Conservation (phyloP, 108 stramenopile genomes). For the Cyclotella distinguenda region DNA sequence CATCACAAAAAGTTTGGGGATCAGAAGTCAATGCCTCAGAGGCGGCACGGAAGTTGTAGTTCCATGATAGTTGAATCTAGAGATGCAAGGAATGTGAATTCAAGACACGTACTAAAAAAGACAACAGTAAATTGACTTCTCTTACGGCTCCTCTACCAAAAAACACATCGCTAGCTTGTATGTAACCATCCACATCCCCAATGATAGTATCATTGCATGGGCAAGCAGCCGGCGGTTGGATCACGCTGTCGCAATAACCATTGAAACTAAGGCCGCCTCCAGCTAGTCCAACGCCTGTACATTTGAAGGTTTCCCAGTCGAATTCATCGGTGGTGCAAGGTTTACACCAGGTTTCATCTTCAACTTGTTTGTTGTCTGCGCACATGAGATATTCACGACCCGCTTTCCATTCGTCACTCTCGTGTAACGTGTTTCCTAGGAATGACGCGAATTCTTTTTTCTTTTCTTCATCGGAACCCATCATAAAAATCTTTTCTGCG, state of each 20-base stretch:
- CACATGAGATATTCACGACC: constrained; percentile 44
- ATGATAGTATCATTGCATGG: constrained; percentile 27
- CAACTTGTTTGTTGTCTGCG: constrained; percentile 36
- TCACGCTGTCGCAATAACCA: constrained; percentile 37
- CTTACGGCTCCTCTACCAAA: constrained; percentile 47
- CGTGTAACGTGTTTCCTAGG: constrained; percentile 37
- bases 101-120: background rate
- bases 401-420: constrained; percentile 45
- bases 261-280: constrained; percentile 45
- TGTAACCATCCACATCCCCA: constrained; percentile 33
- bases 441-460: constrained; percentile 41
- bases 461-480: constrained; percentile 37
- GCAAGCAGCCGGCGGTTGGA: constrained; percentile 41
- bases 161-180: constrained; percentile 36
- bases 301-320: constrained; percentile 47
- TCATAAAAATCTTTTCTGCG: constrained; percentile 49
- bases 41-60: constrained; percentile 43
- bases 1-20: constrained; percentile 40
- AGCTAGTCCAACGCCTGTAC: constrained; percentile 35
- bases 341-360: constrained; percentile 42
- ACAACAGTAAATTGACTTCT: background rate
- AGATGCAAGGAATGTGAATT: background rate
- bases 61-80: constrained; percentile 39
- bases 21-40: constrained; percentile 45
- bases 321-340: constrained; percentile 41